Evolutionary conservation across 164 flowering plant species (phyloP).

Genomic region (Santalum album): DNA sequence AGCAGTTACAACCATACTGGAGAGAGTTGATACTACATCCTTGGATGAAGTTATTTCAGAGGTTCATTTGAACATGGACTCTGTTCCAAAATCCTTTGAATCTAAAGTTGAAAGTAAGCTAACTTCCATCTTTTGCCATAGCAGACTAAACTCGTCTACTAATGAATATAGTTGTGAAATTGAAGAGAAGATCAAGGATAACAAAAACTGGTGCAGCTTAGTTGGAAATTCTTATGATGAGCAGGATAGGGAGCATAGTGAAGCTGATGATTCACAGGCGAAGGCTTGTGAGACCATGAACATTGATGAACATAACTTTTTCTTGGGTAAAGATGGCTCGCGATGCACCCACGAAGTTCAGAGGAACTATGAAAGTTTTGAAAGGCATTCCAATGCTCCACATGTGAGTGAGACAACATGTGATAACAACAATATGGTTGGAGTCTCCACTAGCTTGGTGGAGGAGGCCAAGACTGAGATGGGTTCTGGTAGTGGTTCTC

Average conservation of each 20-base stretch:
- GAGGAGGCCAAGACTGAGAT: constrained; percentile 8
- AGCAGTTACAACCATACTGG: constrained; percentile 3
- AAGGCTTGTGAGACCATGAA: constrained; percentile 6
- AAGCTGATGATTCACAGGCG: constrained; percentile 5
- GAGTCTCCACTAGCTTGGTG: neutral
- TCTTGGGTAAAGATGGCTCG: constrained; percentile 4
- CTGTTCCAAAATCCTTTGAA: constrained; percentile 6
- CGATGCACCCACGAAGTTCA: neutral
- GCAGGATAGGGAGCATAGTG: constrained; percentile 5
- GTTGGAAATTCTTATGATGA: constrained; percentile 8
- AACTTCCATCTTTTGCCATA: constrained; percentile 1
- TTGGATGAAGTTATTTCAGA: constrained; percentile 4
- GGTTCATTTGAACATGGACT: constrained; percentile 1
- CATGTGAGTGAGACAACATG: constrained; percentile 15
- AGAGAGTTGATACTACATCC: constrained; percentile 7
- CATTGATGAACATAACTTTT: constrained; percentile 5
- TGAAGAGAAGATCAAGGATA: constrained; percentile 1
- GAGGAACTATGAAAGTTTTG: neutral
- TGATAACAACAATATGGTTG: constrained; percentile 5
- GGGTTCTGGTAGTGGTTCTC: constrained; percentile 5
- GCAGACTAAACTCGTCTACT: neutral
- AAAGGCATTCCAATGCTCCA: constrained; percentile 13
- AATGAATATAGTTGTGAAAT: constrained; percentile 3
- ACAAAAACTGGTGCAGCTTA: neutral
- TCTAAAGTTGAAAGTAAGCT: neutral